Base-by-base conservation (phyloP, 768 basidiomycete genomes). In the Serpula lacrymans region DNA sequence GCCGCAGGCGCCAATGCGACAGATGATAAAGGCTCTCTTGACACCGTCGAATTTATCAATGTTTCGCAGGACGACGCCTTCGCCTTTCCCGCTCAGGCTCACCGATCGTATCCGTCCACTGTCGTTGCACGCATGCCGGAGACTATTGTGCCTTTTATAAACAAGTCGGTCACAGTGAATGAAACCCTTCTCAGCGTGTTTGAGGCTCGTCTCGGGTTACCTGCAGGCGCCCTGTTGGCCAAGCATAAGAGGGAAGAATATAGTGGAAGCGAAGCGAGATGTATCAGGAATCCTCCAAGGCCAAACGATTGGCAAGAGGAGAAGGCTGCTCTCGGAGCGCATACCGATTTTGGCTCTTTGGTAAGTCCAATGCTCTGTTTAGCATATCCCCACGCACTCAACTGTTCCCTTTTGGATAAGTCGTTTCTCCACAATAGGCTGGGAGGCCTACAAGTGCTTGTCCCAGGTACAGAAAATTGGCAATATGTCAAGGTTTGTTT, bases 301-400 rank as follows among this genome's bases (percentile, higher is more conserved):
- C 32, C 47, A 6, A 52, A 48, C 33, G 18, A 53, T 5, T 27
- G 34, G 5, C 27, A 29, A 3, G 46, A 43, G 16, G 54, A 61
- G 9, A 65, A 60, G 38, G 58, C 64, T 17, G 65, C 66, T 1
- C 60, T 80, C 29, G 77, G 78, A 20, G 73, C 72, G 3, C 81
- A 82, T 54, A 80, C 79, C 3, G 79, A 80, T 49, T 68, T 69
- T 43, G 64, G 67, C 4, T 63, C 62, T 8, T 23, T 53, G 43
- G 49, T 46, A 25, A 12, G 12, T 9, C 18, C 3, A 24, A 12
- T 24, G 4, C 23, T 33, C 27, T 22, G 6, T 34, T 13, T 36
- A 30, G 32, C 32, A 17, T 28, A 14, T 25, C 32, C 29, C 21
- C 23, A 26, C 42, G 24, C 10, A n/a, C 28, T 29, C 10, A 10